Evolutionary conservation across 2,329 filamentous ascomycete species (phyloP).

Genomic region (Sporothrix humicola): DNA sequence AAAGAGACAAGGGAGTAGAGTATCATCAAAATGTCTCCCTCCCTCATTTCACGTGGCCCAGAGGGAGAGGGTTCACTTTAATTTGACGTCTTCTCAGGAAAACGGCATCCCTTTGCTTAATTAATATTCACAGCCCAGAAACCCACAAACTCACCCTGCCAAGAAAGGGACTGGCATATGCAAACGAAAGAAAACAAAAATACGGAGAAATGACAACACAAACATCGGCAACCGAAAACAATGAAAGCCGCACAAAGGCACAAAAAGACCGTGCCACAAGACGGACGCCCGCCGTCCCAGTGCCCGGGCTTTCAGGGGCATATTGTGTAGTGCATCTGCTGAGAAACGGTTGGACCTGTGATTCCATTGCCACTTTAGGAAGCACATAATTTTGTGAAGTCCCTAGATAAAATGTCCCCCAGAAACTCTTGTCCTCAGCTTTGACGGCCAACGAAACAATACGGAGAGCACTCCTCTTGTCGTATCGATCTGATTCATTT

Average conservation of each 20-base stretch:
- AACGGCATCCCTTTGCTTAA: not conserved
- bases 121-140: not conserved
- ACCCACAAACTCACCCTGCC: conserved; percentile 4
- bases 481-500: not conserved
- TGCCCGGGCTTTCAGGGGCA: not conserved
- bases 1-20: not conserved
- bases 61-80: not conserved
- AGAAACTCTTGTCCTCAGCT: not conserved
- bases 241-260: not conserved
- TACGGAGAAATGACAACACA: no score
- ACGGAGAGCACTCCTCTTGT: not conserved
- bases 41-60: conserved; percentile 13
- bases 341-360: not conserved
- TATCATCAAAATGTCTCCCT: not conserved
- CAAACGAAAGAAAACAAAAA: not conserved
- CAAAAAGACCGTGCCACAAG: not conserved
- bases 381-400: not conserved
- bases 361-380: not conserved
- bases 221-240: not conserved
- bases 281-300: not conserved
- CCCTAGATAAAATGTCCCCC: not conserved
- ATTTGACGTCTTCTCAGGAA: not conserved
- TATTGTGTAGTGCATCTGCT: not conserved
- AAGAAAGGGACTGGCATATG: conserved; percentile 12
- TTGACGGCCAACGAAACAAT: not conserved